Percentiles rank a stretch among this genome's conserved stretches.
Evolutionary conservation across 2,329 filamentous ascomycete species (phyloP).

Genomic region (Aspergillus sp.): DNA sequence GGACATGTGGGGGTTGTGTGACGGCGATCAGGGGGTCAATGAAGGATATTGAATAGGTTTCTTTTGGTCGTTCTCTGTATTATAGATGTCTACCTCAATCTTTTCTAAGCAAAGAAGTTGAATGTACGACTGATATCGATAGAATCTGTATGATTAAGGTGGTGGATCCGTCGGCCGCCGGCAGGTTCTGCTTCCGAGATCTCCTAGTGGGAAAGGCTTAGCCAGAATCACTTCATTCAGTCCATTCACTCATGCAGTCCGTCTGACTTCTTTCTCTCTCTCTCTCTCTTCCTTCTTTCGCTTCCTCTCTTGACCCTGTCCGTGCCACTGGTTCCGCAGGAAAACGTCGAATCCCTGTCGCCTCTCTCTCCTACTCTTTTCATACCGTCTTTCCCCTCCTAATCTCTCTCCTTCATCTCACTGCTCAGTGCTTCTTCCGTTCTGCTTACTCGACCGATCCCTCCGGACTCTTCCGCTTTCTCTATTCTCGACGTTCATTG

Average conservation of each 20-base stretch:
- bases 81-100: too few relatives aligned
- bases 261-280: too few relatives aligned
- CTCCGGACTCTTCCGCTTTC: conserved; percentile 7
- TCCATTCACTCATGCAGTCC: too few relatives aligned
- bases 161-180: neutral
- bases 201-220: neutral
- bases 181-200: neutral
- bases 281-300: too few relatives aligned
- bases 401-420: neutral
- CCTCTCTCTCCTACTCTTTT: neutral
- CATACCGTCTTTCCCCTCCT: conserved; percentile 3
- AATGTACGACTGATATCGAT: too few relatives aligned
- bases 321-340: neutral
- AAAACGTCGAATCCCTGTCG: neutral
- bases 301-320: too few relatives aligned
- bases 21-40: too few relatives aligned
- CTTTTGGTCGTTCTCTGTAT: too few relatives aligned
- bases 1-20: neutral
- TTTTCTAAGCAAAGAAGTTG: too few relatives aligned
- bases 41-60: too few relatives aligned
- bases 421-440: neutral
- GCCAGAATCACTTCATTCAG: neutral
- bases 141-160: neutral
- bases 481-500: conserved; percentile 8
- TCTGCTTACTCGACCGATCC: conserved; percentile 3